A percentile compares a stretch with the other conserved stretches of the same genome.
phyloP scores from a whole-genome alignment of 805 yeast genomes.

The Dipodascus geniculatus region DNA sequence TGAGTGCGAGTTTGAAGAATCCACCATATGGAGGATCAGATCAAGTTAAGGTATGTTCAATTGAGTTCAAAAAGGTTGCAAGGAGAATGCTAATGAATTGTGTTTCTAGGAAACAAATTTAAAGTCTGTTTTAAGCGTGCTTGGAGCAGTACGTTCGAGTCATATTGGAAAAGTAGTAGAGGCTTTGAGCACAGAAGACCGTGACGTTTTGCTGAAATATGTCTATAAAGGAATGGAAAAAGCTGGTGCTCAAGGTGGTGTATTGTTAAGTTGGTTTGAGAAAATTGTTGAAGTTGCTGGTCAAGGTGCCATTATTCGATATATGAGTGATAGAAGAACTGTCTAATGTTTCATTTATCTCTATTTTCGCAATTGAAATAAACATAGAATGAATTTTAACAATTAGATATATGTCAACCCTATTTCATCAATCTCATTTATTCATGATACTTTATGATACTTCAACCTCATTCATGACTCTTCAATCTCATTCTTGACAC shows the following conservation, averaged over 20 bases:
- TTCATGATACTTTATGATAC: too few relatives aligned
- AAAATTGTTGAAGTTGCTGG: conserved; percentile 78
- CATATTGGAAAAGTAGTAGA: conserved; percentile 57
- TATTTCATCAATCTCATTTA: too few relatives aligned
- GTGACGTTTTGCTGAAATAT: conserved; percentile 70
- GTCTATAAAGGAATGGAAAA: conserved; percentile 77
- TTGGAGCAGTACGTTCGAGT: conserved; percentile 52
- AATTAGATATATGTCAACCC: too few relatives aligned
- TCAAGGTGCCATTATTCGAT: conserved; percentile 79
- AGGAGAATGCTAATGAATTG: background rate
- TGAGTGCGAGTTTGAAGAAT: conserved; percentile 46
- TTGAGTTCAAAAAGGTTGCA: background rate
- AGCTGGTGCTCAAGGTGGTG: conserved; percentile 54
- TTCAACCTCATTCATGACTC: too few relatives aligned
- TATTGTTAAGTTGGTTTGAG: conserved; percentile 83
- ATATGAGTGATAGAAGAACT: conserved; percentile 73
- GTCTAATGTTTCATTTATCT: conserved; percentile 30
- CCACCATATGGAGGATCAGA: conserved; percentile 80
- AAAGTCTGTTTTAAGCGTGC: conserved; percentile 53
- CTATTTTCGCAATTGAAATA: background rate
- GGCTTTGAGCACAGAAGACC: conserved; percentile 48
- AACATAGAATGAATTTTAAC: too few relatives aligned
- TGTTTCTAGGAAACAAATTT: conserved; percentile 35
- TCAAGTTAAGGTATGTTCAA: conserved; percentile 32
- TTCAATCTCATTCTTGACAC: too few relatives aligned